A percentile compares a stretch with the other conserved stretches of the same genome.
These are phyloP conservation scores for Trichodelitschia bisporula DNA, from an alignment of 495 filamentous ascomycete genomes.

Conservation along the genomic window DNA sequence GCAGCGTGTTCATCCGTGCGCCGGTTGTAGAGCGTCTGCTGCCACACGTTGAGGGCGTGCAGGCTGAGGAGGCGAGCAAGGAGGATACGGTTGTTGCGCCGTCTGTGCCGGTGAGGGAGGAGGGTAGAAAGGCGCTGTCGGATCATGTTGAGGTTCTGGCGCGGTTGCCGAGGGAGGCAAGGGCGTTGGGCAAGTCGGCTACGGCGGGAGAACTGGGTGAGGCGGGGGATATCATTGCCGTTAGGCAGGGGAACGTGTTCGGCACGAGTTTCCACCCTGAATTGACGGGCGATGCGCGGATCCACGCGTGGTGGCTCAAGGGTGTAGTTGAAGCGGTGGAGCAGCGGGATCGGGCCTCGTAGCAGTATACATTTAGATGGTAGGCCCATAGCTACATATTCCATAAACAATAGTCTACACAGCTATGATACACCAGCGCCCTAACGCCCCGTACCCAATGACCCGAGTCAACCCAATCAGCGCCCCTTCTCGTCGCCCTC, in stretches of 20 bases:
- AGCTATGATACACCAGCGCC: background rate
- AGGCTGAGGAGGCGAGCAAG: slow-evolving; percentile 22
- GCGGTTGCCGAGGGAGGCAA: slow-evolving; percentile 21
- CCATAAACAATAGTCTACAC: background rate
- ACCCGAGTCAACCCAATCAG: too few species aligned
- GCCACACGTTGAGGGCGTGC: slow-evolving; percentile 22
- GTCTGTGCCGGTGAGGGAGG: slow-evolving; percentile 15
- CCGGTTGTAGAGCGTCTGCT: slow-evolving; percentile 78
- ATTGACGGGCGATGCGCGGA: slow-evolving; percentile 66
- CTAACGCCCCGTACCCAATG: too few species aligned
- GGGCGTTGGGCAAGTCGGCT: slow-evolving; percentile 14
- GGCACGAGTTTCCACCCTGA: slow-evolving; percentile 96
- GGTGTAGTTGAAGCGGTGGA: slow-evolving; percentile 27
- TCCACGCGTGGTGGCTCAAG: slow-evolving; percentile 83
- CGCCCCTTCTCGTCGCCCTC: slow-evolving; percentile 8
- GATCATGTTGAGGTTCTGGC: slow-evolving; percentile 33
- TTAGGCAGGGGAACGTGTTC: slow-evolving; percentile 81
- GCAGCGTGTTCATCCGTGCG: slow-evolving; percentile 78
- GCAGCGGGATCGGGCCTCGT: too few species aligned
- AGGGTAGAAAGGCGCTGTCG: slow-evolving; percentile 8
- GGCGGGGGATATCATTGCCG: slow-evolving; percentile 67
- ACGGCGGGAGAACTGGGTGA: slow-evolving; percentile 26
- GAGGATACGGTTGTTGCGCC: slow-evolving; percentile 47
- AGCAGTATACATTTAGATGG: too few species aligned
- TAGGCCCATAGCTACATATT: too few species aligned